Conservation (phyloP, 1,139 yeast species). For the Pichia sp. region DNA sequence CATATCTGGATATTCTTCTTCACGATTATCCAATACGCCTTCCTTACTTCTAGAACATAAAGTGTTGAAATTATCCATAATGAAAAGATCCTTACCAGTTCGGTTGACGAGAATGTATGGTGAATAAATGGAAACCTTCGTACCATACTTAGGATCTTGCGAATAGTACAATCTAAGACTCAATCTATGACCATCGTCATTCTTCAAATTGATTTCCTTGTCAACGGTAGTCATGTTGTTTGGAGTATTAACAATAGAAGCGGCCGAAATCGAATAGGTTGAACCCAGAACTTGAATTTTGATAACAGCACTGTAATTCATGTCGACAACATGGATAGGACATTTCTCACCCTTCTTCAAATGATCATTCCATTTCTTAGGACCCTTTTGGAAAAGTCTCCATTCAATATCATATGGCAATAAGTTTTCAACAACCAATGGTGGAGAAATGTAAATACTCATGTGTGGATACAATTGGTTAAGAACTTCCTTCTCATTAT, state of each 20-base stretch:
- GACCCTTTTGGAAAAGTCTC: conserved; percentile 73
- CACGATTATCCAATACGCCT: conserved; percentile 26
- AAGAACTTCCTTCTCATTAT: conserved; percentile 63
- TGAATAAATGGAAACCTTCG: conserved; percentile 67
- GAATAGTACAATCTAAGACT: conserved; percentile 67
- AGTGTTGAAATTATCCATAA: conserved; percentile 56
- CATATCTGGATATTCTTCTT: conserved; percentile 60
- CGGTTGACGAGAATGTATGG: conserved; percentile 85
- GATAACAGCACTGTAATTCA: conserved; percentile 56
- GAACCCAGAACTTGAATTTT: conserved; percentile 66
- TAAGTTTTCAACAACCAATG: conserved; percentile 80
- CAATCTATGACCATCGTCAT: conserved; percentile 64
- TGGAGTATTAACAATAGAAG: conserved; percentile 75
- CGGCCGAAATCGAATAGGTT: conserved; percentile 70
- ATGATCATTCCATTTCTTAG: conserved; percentile 68
- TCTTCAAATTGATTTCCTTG: conserved; percentile 39
- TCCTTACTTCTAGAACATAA: conserved; percentile 35
- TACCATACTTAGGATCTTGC: conserved; percentile 48
- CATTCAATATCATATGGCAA: conserved; percentile 81
- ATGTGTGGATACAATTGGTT: conserved; percentile 82
- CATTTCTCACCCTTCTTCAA: conserved; percentile 64
- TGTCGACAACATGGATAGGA: conserved; percentile 78
- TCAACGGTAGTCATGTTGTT: conserved; percentile 31
- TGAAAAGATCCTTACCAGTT: conserved; percentile 64
- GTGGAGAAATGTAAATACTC: conserved; percentile 78